Base-by-base conservation (phyloP, 148 eudicot species). In the Rhododendron ovatum region DNA sequence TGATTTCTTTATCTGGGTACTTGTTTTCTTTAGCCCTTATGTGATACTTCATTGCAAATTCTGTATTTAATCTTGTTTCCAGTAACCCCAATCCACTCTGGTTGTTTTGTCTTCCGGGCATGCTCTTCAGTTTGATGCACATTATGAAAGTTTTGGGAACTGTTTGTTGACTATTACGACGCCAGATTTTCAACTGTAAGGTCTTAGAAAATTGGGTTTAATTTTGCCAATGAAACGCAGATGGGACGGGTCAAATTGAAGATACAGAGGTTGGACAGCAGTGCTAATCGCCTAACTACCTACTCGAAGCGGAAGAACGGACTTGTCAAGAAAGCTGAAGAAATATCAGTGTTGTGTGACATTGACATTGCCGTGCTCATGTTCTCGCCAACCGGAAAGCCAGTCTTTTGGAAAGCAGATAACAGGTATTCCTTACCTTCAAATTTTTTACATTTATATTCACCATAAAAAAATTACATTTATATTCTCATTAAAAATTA, bases 221-320 rank as follows among this genome's bases (percentile, higher is more conserved):
- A 69, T 69, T 84, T 71, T 7, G 13, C 5, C 14, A 39, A 22
- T 65, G 73, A 33, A 84, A 48, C 71, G 85, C 85, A 89, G 91
- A 88, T 91, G 92, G 92, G 92, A 82, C 89, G 92, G 91, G 90
- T 89, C 87, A 91, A 88, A 88, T 20, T 91, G 82, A 89, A 88
- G 87, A 88, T 91, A 80, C 84, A 89, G 85, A 89, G 85, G 76
- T 79, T 89, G 85, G 92, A 89, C 85, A 91, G 88, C 71, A 79
- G 59, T 63, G 81, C 83, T 75, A 88, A 89, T 81, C 90, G 91
- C 78, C 89, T 90, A 77, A 80, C 85, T 14, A 91, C 93, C 39
- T 91, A 89, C 48, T 88, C 89, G 4, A 91, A 91, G 84, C 74
- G 93, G 79, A 88, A 86, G 81, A 84, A 87, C 84, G 93, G 91